Base-by-base conservation (phyloP, 768 basidiomycete genomes). In the Russula brevipes region DNA sequence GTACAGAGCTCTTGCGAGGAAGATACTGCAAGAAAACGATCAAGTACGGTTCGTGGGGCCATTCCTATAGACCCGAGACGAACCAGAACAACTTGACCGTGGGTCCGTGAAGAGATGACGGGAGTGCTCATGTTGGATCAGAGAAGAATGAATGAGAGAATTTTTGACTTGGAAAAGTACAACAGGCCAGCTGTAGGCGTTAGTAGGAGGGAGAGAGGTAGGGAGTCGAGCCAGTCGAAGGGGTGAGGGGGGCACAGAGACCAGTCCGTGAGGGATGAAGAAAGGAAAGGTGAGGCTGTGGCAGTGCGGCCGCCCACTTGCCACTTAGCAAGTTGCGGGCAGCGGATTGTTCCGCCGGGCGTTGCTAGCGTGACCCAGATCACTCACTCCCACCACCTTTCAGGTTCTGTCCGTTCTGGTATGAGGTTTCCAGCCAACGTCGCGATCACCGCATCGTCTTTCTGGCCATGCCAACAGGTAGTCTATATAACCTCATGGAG, bases 401-500 rank as follows among this genome's bases (percentile, higher is more conserved):
- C 70, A 24, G 24, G 24, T 24, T 24, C 24, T 24, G 24, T 24
- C 24, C 24, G 24, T 24, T 24, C 24, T 24, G 24, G 24, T 1
- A 24, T 24, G 24, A 24, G 24, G 24, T 24, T 24, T 24, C 24
- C 24, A 24, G 1, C 24, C 24, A 24, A 24, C 24, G 24, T 24
- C 24, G 24, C 24, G 24, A 24, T 24, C 24, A 24, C 24, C 24
- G 1, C 66, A 76, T 72, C 42, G 68, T 71, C 17, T 71, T 82
- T 19, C 57, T 60, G 7, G 51, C 50, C 50, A 39, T 61, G 17
- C 66, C 64, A 49, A 89, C 70, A 1, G 89, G 89, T 39, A 89
- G 73, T 49, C 85, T 79, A 74, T 94, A 96, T 59, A 86, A 76
- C 50, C 90, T 87, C 70, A 91, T 72, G 35, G 80, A 82, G 69